These are phyloP conservation scores for Pseudonectria buxi DNA, from an alignment of 2,329 filamentous ascomycete species.

Conservation along the genomic window DNA sequence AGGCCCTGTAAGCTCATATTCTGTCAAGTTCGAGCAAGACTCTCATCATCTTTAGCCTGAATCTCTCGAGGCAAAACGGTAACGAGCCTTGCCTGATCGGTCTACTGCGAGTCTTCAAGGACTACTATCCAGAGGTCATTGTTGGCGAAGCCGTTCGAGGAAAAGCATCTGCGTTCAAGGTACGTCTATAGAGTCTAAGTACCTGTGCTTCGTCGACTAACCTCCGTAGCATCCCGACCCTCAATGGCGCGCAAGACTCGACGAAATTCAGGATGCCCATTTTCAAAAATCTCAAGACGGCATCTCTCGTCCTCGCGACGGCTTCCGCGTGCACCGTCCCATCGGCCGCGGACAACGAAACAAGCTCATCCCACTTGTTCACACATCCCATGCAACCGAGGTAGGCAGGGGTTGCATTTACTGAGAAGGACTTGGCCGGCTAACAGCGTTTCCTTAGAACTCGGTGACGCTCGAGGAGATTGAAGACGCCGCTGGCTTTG, in stretches of 20 bases:
- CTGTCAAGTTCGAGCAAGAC: slow-evolving; percentile 4
- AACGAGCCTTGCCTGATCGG: slow-evolving; percentile 70
- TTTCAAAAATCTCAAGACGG: slow-evolving; percentile 39
- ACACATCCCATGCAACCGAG: slow-evolving; percentile 67
- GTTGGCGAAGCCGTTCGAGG: slow-evolving; percentile 60
- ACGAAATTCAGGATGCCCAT: slow-evolving; percentile 57
- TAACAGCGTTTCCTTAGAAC: slow-evolving; percentile 34
- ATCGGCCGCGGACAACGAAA: slow-evolving; percentile 21
- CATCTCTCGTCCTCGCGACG: slow-evolving; percentile 30
- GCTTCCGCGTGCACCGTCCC: slow-evolving; percentile 58
- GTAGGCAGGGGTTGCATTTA: slow-evolving; percentile 30
- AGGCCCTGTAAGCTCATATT: slow-evolving; percentile 52
- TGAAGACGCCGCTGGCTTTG: slow-evolving; percentile 62
- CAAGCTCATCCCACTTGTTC: slow-evolving; percentile 57
- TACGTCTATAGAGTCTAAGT: slow-evolving; percentile 15
- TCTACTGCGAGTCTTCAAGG: slow-evolving; percentile 75
- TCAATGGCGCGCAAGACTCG: slow-evolving; percentile 65
- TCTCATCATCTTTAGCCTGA: slow-evolving; percentile 35
- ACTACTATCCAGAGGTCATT: slow-evolving; percentile 86
- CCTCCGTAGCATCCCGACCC: slow-evolving; percentile 58
- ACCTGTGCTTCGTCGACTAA: slow-evolving; percentile 12
- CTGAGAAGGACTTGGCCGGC: background rate
- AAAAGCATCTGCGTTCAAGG: slow-evolving; percentile 56
- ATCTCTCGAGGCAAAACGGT: slow-evolving; percentile 52
- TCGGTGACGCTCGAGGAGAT: slow-evolving; percentile 71